Evolutionary conservation across 129 eudicot species (phyloP).

Genomic region (Helichrysum umbraculigerum): DNA sequence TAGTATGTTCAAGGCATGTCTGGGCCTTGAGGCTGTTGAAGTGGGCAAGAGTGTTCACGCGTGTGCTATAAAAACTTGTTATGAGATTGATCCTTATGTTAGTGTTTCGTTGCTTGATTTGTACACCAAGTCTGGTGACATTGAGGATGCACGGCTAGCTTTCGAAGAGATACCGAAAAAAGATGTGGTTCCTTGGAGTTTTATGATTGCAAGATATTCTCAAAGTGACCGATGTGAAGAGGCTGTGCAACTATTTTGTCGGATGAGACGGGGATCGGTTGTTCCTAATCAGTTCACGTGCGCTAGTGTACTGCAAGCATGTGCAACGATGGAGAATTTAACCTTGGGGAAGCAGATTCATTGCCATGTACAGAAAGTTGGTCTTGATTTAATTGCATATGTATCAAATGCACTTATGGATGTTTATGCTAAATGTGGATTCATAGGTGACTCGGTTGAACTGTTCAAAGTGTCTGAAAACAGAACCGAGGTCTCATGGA

Average conservation of each 20-base stretch:
- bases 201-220: slow-evolving; percentile 73
- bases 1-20: slow-evolving; percentile 67
- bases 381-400: slow-evolving; percentile 54
- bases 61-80: slow-evolving; percentile 53
- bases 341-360: slow-evolving; percentile 64
- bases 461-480: slow-evolving; percentile 46
- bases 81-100: slow-evolving; percentile 62
- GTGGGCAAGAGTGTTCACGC: slow-evolving; percentile 62
- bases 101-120: slow-evolving; percentile 67
- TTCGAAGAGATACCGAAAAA: slow-evolving; percentile 64
- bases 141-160: slow-evolving; percentile 49
- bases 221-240: slow-evolving; percentile 63
- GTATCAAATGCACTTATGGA: slow-evolving; percentile 81
- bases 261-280: slow-evolving; percentile 47
- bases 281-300: slow-evolving; percentile 70
- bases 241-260: slow-evolving; percentile 51
- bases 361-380: slow-evolving; percentile 51
- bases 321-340: slow-evolving; percentile 45
- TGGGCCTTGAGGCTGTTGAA: slow-evolving; percentile 51
- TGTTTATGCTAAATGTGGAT: slow-evolving; percentile 79
- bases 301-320: slow-evolving; percentile 74
- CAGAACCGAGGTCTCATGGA: slow-evolving; percentile 77
- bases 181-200: slow-evolving; percentile 81
- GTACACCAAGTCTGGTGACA: slow-evolving; percentile 59
- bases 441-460: slow-evolving; percentile 44